A percentile compares a stretch with the other conserved stretches of the same genome.
These are phyloP conservation scores for Globisporangium polare DNA, from an alignment of 352 stramenopile species.

Conservation along the genomic window DNA sequence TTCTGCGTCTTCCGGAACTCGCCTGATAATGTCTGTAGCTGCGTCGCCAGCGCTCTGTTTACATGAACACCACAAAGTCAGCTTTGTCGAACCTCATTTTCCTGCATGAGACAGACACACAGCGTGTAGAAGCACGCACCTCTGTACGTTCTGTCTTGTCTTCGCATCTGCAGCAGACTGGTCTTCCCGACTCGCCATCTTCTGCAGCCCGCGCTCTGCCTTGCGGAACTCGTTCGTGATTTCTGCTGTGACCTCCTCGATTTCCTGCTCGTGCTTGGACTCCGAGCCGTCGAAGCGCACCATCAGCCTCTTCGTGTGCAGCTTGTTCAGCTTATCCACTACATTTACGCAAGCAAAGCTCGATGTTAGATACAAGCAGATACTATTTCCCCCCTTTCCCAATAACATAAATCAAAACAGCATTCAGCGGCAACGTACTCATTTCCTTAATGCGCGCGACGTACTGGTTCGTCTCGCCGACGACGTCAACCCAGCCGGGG, in stretches of 20 bases:
- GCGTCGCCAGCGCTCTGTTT: slow-evolving; percentile 88
- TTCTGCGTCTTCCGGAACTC: slow-evolving; percentile 98
- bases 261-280: slow-evolving; percentile 83
- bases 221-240: slow-evolving; percentile 84
- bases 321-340: slow-evolving; percentile 84
- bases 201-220: slow-evolving; percentile 67
- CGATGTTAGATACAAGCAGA: slow-evolving; percentile 3
- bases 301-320: slow-evolving; percentile 85
- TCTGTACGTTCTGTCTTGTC: slow-evolving; percentile 82
- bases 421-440: slow-evolving; percentile 42
- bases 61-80: neutral
- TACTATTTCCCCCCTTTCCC: neutral
- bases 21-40: slow-evolving; percentile 95
- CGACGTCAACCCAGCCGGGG: slow-evolving; percentile 76
- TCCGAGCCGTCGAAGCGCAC: slow-evolving; percentile 84
- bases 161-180: slow-evolving; percentile 79
- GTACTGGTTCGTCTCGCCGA: slow-evolving; percentile 77
- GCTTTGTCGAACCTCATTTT: neutral
- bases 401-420: neutral
- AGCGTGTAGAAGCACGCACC: slow-evolving; percentile 21
- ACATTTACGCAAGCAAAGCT: neutral
- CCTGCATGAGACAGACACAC: neutral
- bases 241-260: slow-evolving; percentile 71
- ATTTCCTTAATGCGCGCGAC: slow-evolving; percentile 76
- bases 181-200: slow-evolving; percentile 70